phyloP scores from a whole-genome alignment of 169 alveolate genomes.

The Pseudocohnilembus persalinus region DNA sequence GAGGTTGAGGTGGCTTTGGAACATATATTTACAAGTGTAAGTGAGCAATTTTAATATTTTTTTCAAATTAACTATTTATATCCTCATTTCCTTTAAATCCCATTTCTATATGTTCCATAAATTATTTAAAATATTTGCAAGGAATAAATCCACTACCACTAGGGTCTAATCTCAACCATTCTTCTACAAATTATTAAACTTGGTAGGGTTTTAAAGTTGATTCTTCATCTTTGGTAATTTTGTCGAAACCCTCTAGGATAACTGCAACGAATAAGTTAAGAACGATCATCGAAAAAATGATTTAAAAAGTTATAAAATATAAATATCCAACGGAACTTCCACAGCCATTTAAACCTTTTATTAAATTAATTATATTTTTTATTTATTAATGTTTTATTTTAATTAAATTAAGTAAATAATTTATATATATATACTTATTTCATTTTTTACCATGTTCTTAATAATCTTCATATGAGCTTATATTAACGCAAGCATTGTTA shows the following conservation, averaged over 20 bases:
- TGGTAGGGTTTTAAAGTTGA: conserved; percentile 6
- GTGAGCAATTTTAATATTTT: not conserved
- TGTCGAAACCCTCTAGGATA: conserved; percentile 17
- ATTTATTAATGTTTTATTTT: not conserved
- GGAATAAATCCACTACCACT: conserved; percentile 32
- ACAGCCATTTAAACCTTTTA: conserved; percentile 34
- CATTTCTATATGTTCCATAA: not conserved
- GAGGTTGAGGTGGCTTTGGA: not conserved
- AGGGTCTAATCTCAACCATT: conserved; percentile 22
- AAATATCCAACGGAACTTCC: conserved; percentile 15
- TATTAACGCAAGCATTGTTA: conserved; percentile 17
- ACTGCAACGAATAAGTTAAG: conserved; percentile 39
- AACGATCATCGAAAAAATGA: conserved; percentile 23
- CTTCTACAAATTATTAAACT: conserved; percentile 7
- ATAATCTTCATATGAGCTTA: conserved; percentile 18
- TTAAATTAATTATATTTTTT: not conserved
- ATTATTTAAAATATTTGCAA: not conserved
- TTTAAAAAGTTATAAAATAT: conserved; percentile 6
- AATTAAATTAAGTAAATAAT: not conserved
- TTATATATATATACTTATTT: not conserved
- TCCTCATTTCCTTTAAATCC: not conserved
- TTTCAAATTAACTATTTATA: not conserved
- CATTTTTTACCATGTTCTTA: conserved; percentile 17
- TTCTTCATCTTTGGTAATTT: conserved; percentile 25
- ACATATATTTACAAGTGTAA: not conserved